Evolutionary conservation across 306 rosid species (phyloP), one percentile per base, ranked within the genome.

Genomic region (Notholithocarpus densiflorus): DNA sequence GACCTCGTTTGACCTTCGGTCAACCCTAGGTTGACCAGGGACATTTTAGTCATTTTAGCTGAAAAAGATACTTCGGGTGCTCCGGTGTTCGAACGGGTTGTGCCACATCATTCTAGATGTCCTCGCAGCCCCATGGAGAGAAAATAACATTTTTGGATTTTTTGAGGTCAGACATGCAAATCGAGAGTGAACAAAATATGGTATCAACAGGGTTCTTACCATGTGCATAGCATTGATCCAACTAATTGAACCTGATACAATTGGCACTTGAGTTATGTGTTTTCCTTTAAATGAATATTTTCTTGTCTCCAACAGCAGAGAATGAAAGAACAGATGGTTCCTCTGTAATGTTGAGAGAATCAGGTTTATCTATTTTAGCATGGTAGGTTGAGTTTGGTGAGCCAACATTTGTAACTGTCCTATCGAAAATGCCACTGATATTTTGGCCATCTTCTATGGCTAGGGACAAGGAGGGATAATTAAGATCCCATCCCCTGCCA

Each of bases 351-450:
- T 51, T 13, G 19, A 76, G 5, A 31, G 61, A 20, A 24, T 51
- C 54, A 6, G 83, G 79, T 56, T 24, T n/a, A 11, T 51, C 14
- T 6, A 73, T 45, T 11, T 32, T 9, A 17, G 74, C 82, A 17
- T 75, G 8, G 60, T 79, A 81, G 56, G 81, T 81, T 79, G 76
- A 79, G 15, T 79, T 62, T 4, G 81, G 78, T 9, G 54, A 6
- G 18, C 90, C 81, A 62, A 77, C 87, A 20, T 84, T 80, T 32
- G 87, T 80, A 14, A 84, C 75, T 32, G 37, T 79, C 72, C 84
- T 75, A 55, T 26, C 56, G 73, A 87, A 87, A 34, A 56, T 75
- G 24, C 82, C 83, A 29, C 11, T 32, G 26, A 86, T 71, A 54
- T 60, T 60, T 0, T 79, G 68, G 5, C 77, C 80, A 3, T 84